Percentiles rank a stretch among this genome's conserved stretches.
phyloP scores from a whole-genome alignment of 2,329 filamentous ascomycete genomes.

The Neurospora sp. region DNA sequence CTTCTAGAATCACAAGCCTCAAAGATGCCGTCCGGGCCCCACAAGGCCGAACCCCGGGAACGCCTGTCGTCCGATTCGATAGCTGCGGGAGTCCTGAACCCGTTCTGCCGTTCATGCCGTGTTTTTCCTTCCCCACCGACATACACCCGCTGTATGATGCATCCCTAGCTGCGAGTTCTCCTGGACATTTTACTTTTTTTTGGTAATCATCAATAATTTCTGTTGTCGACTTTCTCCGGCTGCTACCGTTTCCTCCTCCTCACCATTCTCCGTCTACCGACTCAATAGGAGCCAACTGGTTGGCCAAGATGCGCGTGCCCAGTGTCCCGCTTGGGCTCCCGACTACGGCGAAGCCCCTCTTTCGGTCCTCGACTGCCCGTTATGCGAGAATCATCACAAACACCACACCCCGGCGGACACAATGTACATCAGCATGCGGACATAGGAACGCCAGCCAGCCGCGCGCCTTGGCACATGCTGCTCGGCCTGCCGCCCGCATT shows the following conservation, averaged over 20 bases:
- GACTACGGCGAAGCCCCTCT: not conserved
- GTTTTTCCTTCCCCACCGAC: not conserved
- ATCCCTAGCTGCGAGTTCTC: not conserved
- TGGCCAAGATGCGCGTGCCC: conserved; percentile 4
- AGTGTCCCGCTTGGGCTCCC: not conserved
- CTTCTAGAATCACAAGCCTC: not conserved
- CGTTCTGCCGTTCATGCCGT: not conserved
- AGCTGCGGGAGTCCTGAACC: not conserved
- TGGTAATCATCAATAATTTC: not conserved
- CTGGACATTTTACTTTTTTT: not conserved
- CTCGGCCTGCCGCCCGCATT: conserved; percentile 6
- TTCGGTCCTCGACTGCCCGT: not conserved
- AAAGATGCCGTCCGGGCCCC: not conserved
- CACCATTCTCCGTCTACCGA: not conserved
- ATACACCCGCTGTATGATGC: not conserved
- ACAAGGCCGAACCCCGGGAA: not conserved
- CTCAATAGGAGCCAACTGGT: not conserved
- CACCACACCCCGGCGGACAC: conserved; percentile 7
- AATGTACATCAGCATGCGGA: conserved; percentile 12
- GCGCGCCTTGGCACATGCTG: not conserved
- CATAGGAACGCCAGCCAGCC: not conserved
- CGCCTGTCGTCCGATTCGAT: not conserved
- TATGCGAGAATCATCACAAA: conserved; percentile 3
- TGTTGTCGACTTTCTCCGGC: not conserved
- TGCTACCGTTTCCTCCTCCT: not conserved